A percentile compares a stretch with the other conserved stretches of the same genome.
These are phyloP conservation scores for Hypoxylon sp. DNA, from an alignment of 2,329 filamentous ascomycete genomes.

Conservation along the genomic window DNA sequence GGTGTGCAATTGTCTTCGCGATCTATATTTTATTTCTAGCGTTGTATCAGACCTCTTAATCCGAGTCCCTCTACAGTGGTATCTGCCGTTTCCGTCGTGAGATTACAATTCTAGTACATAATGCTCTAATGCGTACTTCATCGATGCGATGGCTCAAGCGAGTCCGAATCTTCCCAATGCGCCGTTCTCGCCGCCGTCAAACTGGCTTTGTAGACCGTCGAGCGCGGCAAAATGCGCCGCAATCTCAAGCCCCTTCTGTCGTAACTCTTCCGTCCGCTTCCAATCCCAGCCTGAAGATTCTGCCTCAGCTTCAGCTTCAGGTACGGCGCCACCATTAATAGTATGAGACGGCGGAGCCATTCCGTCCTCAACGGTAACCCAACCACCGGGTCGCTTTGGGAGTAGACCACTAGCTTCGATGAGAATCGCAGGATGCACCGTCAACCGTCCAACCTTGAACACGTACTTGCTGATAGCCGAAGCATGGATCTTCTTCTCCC, in stretches of 20 bases:
- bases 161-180: slow-evolving; percentile 66
- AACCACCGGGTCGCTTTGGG: slow-evolving; percentile 79
- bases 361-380: slow-evolving; percentile 62
- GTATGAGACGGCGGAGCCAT: slow-evolving; percentile 41
- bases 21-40: slow-evolving; percentile 33
- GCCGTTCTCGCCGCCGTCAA: slow-evolving; percentile 68
- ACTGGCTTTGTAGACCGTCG: slow-evolving; percentile 67
- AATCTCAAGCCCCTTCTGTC: slow-evolving; percentile 69
- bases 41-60: slow-evolving; percentile 14
- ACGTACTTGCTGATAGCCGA: slow-evolving; percentile 85
- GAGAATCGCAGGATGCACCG: slow-evolving; percentile 84
- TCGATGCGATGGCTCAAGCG: slow-evolving; percentile 51
- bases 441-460: slow-evolving; percentile 85
- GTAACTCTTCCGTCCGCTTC: slow-evolving; percentile 69
- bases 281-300: slow-evolving; percentile 69
- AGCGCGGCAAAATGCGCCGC: slow-evolving; percentile 71
- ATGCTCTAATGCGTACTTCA: neutral
- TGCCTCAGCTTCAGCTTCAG: slow-evolving; percentile 59
- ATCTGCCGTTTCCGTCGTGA: slow-evolving; percentile 29
- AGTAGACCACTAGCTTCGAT: slow-evolving; percentile 80
- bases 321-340: slow-evolving; percentile 57
- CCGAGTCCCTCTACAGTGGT: slow-evolving; percentile 7
- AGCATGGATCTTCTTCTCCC: slow-evolving; percentile 77
- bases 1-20: slow-evolving; percentile 18
- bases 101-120: slow-evolving; percentile 8